Conservation (phyloP, 148 eudicot genomes). For the Fagopyrum homotropicum region DNA sequence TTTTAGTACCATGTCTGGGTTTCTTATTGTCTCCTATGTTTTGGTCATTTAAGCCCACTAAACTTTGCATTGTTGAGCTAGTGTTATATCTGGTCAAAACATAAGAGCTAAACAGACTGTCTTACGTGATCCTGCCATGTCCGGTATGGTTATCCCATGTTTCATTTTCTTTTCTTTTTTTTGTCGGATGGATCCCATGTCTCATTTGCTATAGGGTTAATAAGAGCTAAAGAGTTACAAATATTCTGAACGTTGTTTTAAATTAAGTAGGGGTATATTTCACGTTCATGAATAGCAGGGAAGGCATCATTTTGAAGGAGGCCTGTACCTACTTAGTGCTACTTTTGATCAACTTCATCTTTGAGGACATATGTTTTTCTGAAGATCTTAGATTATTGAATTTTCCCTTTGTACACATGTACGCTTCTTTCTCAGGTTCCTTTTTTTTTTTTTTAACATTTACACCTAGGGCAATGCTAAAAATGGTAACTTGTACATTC, state of each 20-base stretch:
- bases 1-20: neutral
- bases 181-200: neutral
- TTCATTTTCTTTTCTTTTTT: neutral
- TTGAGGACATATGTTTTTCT: neutral
- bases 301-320: neutral
- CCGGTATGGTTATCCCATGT: slow-evolving; percentile 31
- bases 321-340: neutral
- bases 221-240: neutral
- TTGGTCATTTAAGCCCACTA: neutral
- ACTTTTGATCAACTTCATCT: neutral
- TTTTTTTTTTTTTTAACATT: neutral
- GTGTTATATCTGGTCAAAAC: neutral
- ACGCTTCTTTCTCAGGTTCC: neutral
- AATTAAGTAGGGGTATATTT: neutral
- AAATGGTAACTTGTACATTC: neutral
- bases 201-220: neutral
- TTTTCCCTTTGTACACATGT: neutral
- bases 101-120: slow-evolving; percentile 38
- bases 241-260: neutral
- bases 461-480: neutral
- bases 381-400: neutral
- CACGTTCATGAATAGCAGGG: neutral
- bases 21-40: neutral
- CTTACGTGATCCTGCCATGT: slow-evolving; percentile 30
- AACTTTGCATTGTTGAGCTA: neutral